Conservation (phyloP, 1,284 basidiomycete genomes). For the Schizopora paradoxa region DNA sequence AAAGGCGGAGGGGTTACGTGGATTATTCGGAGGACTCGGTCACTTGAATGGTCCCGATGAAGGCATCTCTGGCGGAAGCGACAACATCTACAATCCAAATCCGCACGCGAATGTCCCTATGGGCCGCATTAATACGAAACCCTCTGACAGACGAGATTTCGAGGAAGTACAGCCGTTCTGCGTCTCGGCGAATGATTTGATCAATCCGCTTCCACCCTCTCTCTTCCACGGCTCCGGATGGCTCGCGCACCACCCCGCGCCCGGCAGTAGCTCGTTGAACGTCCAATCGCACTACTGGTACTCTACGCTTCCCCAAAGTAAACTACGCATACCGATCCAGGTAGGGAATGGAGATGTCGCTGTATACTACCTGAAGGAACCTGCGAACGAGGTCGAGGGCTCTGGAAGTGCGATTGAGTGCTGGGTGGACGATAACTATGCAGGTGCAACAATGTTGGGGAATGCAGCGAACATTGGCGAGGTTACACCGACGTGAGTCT, state of each 20-base stretch:
- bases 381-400: conserved; percentile 41
- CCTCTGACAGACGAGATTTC: conserved; percentile 52
- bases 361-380: conserved; percentile 71
- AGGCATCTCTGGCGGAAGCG: conserved; percentile 25
- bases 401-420: conserved; percentile 67
- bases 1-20: conserved; percentile 25
- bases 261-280: conserved; percentile 37
- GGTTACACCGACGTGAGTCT: conserved; percentile 50
- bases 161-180: conserved; percentile 87
- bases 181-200: conserved; percentile 88
- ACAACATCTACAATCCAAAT: conserved; percentile 29
- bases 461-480: conserved; percentile 53
- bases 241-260: conserved; percentile 67
- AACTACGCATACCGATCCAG: conserved; percentile 70
- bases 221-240: conserved; percentile 90
- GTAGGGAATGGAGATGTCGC: conserved; percentile 75
- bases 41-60: conserved; percentile 41
- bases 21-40: conserved; percentile 71
- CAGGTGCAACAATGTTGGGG: conserved; percentile 54
- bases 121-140: conserved; percentile 69
- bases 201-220: conserved; percentile 87
- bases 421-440: conserved; percentile 82
- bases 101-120: conserved; percentile 57
- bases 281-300: conserved; percentile 82
- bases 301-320: conserved; percentile 71